These are phyloP conservation scores for Solanum neorickii DNA, from an alignment of 257 asterid genomes.

Conservation along the genomic window DNA sequence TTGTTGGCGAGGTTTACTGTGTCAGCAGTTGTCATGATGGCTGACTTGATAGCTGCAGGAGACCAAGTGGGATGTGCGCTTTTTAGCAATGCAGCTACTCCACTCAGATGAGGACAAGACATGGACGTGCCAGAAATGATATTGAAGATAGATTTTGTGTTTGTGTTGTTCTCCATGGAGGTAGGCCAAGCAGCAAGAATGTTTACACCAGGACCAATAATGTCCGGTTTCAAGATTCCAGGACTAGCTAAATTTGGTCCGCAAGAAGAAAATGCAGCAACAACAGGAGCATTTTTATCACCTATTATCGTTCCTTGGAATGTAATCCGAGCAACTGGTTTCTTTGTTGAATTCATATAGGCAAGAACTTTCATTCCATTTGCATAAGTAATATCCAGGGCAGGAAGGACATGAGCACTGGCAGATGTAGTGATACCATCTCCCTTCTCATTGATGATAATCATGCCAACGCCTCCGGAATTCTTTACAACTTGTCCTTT, in stretches of 20 bases:
- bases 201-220: slow-evolving; percentile 21
- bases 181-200: slow-evolving; percentile 22
- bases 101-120: slow-evolving; percentile 41
- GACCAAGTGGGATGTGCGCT: slow-evolving; percentile 37
- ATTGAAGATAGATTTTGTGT: slow-evolving; percentile 20
- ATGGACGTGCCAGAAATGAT: slow-evolving; percentile 42
- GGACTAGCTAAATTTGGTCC: slow-evolving; percentile 18
- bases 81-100: slow-evolving; percentile 32
- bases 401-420: slow-evolving; percentile 19
- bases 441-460: slow-evolving; percentile 1
- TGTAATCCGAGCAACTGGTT: slow-evolving; percentile 1
- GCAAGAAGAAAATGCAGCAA: slow-evolving; percentile 18
- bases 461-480: slow-evolving; percentile 33
- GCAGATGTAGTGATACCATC: not conserved
- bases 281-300: slow-evolving; percentile 2
- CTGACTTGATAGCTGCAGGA: not conserved
- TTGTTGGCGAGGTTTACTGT: not conserved
- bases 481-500: slow-evolving; percentile 17
- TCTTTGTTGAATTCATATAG: slow-evolving; percentile 10
- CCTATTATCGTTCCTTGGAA: slow-evolving; percentile 24
- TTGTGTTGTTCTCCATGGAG: slow-evolving; percentile 9
- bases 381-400: slow-evolving; percentile 1
- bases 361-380: not conserved
- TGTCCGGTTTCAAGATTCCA: slow-evolving; percentile 20
- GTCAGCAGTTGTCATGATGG: not conserved